phyloP scores from a whole-genome alignment of 2,329 filamentous ascomycete genomes.

The Stylonectria norvegica region DNA sequence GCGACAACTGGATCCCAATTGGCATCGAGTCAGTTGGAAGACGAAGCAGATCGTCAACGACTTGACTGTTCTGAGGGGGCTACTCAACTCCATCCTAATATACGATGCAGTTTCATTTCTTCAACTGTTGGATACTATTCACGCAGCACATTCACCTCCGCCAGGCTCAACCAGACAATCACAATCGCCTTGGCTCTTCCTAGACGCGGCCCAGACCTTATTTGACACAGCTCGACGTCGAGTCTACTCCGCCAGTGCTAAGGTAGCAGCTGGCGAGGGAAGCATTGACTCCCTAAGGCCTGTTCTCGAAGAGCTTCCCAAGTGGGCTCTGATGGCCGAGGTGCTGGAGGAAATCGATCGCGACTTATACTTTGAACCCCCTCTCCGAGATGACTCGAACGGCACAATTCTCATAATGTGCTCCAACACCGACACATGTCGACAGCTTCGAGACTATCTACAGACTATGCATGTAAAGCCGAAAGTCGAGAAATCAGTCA shows the following conservation, averaged over 20 bases:
- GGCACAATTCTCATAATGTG: conserved; percentile 97
- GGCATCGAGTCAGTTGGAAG: conserved; percentile 94
- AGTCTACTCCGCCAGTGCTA: conserved; percentile 73
- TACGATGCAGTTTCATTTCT: conserved; percentile 90
- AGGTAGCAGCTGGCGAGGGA: conserved; percentile 44
- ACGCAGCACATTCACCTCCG: conserved; percentile 83
- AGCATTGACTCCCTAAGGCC: conserved; percentile 65
- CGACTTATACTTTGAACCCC: conserved; percentile 80
- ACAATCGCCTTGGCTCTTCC: conserved; percentile 92
- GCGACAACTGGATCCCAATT: conserved; percentile 89
- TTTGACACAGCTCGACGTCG: conserved; percentile 86
- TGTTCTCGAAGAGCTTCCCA: conserved; percentile 89
- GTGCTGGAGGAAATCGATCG: conserved; percentile 90
- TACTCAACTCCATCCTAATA: conserved; percentile 77
- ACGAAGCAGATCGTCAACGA: conserved; percentile 94
- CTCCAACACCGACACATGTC: conserved; percentile 77
- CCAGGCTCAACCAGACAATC: conserved; percentile 83
- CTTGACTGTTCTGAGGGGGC: conserved; percentile 73
- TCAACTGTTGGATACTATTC: conserved; percentile 89
- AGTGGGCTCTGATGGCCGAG: conserved; percentile 87
- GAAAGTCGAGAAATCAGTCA: conserved; percentile 38
- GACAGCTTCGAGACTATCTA: conserved; percentile 85
- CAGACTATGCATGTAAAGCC: conserved; percentile 81
- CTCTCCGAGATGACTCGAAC: conserved; percentile 75
- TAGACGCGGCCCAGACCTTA: conserved; percentile 91